Base-by-base conservation (phyloP, 1,139 yeast genomes). In the Candida sanyaensis region DNA sequence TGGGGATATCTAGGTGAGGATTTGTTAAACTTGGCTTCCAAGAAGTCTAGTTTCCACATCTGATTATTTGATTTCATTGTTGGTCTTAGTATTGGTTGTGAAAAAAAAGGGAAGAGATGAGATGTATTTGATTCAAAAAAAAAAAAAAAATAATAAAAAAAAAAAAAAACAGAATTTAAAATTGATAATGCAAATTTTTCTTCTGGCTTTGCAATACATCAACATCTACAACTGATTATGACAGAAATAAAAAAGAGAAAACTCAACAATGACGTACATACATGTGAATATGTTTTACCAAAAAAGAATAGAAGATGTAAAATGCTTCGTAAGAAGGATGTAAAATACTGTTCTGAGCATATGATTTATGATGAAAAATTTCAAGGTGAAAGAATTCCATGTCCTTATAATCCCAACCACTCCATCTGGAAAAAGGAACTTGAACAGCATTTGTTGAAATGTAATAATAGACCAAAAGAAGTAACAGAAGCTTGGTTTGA, bases 341-440 rank as follows among this genome's bases (percentile, higher is more conserved):
- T 73, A 29, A 65, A 65, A 45, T 86, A 62, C 58, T 88, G 96
- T 62, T 80, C 87, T 4, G 87, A 86, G 55, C 96, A 88, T 61
- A 53, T 74, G 63, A 63, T 60, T 13, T 52, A 53, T 12, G 60
- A 54, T 26, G 53, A 52, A 7, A 44, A 50, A 0, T 41, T 34
- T 32, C 54, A 50, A 21, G 52, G 50, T 6, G 69, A 68, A 30
- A 68, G 97, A 51, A 75, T 91, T 0, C 81, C 85, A 4, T 91
- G 97, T 64, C 92, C 97, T 0, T 61, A 86, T 31, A 96, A 90
- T 60, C 81, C 85, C 0, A 74, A 80, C 5, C 97, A 91, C 63
- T 78, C 87, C 0, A 83, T 91, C 0, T 84, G 90, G 88, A 71
- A 72, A 43, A 70, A 75, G 40, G 83, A 81, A 45, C 61, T 89